phyloP scores from a whole-genome alignment of 2,329 filamentous ascomycete genomes.

The Westerdykella ornata region DNA sequence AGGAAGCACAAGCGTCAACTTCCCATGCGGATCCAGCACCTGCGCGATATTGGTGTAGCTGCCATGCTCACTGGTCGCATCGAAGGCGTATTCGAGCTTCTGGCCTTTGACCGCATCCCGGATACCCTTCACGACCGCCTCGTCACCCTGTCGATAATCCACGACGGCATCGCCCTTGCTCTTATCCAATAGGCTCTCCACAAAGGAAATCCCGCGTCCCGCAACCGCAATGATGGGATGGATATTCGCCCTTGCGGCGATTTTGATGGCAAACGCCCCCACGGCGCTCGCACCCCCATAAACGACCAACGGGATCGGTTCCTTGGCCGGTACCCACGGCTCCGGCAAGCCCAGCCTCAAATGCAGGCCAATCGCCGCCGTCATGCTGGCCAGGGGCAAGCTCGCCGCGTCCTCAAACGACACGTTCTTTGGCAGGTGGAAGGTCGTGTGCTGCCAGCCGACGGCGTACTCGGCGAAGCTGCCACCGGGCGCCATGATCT shows the following conservation, averaged over 20 bases:
- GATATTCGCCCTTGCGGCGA: constrained; percentile 36
- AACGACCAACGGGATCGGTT: constrained; percentile 31
- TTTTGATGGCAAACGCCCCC: constrained; percentile 38
- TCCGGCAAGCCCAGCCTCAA: constrained; percentile 38
- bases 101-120: constrained; percentile 40
- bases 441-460: constrained; percentile 51
- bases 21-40: constrained; percentile 32
- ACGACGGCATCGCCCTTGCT: constrained; percentile 40
- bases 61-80: constrained; percentile 52
- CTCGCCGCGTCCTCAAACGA: constrained; percentile 48
- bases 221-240: constrained; percentile 41
- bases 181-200: constrained; percentile 35
- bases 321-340: constrained; percentile 33
- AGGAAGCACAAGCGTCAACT: constrained; percentile 39
- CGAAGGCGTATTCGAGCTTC: constrained; percentile 49
- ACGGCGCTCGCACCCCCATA: constrained; percentile 40
- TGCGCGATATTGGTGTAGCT: constrained; percentile 39
- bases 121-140: constrained; percentile 45
- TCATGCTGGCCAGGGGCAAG: constrained; percentile 43
- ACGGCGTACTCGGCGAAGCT: constrained; percentile 58
- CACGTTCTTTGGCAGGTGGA: constrained; percentile 46
- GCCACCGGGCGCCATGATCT: constrained; percentile 48
- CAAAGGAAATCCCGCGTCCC: constrained; percentile 34
- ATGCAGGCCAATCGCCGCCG: constrained; percentile 43
- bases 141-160: constrained; percentile 52